These are phyloP conservation scores for Ustilago vetiveriae DNA, from an alignment of 1,284 basidiomycete genomes.

Conservation along the genomic window DNA sequence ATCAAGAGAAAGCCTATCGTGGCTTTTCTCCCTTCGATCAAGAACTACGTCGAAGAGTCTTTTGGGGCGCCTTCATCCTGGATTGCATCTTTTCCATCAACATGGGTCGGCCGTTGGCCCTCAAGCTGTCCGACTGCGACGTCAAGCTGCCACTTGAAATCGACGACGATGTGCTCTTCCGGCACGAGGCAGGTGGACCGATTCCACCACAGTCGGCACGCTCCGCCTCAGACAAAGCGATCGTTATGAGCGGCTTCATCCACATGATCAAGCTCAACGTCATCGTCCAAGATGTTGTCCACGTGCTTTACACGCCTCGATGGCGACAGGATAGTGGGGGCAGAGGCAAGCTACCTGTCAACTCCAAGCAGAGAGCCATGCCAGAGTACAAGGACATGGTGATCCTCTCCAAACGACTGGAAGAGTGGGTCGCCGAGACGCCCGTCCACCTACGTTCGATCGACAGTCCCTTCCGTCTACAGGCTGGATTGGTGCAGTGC, in stretches of 20 bases:
- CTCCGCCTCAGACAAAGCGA: constrained; percentile 22
- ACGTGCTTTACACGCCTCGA: constrained; percentile 47
- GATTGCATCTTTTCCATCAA: constrained; percentile 60
- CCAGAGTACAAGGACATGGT: constrained; percentile 59
- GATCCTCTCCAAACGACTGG: constrained; percentile 47
- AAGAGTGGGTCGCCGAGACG: constrained; percentile 54
- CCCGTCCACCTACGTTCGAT: constrained; percentile 45
- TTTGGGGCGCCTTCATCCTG: constrained; percentile 60
- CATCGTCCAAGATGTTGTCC: constrained; percentile 53
- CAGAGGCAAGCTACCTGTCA: constrained; percentile 15
- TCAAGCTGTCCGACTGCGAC: constrained; percentile 53
- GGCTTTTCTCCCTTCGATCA: constrained; percentile 57
- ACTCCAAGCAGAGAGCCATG: constrained; percentile 19
- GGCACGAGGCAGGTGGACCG: constrained; percentile 31
- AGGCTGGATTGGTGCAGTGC: constrained; percentile 50
- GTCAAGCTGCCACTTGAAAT: constrained; percentile 53
- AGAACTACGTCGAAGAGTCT: constrained; percentile 50
- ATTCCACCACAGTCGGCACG: constrained; percentile 18
- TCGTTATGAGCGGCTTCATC: constrained; percentile 52
- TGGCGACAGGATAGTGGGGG: constrained; percentile 30
- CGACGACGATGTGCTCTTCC: constrained; percentile 38
- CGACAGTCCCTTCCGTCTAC: constrained; percentile 46
- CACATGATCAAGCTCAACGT: constrained; percentile 60
- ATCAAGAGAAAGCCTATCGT: constrained; percentile 55
- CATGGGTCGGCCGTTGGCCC: constrained; percentile 55